Evolutionary conservation across 2,329 filamentous ascomycete species (phyloP).

Genomic region (Aspergillus pseudoviridinutans): DNA sequence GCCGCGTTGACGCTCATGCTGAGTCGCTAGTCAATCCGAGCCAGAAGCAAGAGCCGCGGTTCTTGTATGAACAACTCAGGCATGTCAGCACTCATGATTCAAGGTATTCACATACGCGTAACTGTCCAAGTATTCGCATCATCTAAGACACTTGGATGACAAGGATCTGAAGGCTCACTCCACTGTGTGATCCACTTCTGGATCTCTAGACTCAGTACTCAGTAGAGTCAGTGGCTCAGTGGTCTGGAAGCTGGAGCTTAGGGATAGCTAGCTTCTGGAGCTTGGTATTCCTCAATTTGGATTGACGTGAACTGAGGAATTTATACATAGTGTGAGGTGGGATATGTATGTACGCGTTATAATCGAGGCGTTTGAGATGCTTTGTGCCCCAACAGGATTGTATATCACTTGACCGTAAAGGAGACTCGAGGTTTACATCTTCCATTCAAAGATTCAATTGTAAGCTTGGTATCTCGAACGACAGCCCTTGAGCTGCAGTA

Average conservation of each 20-base stretch:
- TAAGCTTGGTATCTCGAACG: background rate
- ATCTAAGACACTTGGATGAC: background rate
- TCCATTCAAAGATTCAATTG: background rate
- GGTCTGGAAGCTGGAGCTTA: background rate
- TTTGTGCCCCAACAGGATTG: background rate
- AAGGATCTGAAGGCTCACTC: background rate
- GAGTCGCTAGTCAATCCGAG: too few species aligned
- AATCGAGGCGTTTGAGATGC: background rate
- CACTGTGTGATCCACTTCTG: too few species aligned
- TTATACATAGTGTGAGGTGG: too few species aligned
- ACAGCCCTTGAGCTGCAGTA: background rate
- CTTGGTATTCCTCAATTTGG: too few species aligned
- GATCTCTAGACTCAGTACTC: too few species aligned
- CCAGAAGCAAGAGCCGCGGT: too few species aligned
- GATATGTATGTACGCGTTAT: too few species aligned
- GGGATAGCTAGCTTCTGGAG: background rate
- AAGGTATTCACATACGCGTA: background rate
- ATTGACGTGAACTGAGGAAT: too few species aligned
- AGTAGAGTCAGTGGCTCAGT: too few species aligned
- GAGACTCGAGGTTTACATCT: background rate
- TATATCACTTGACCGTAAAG: background rate
- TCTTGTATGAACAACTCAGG: too few species aligned
- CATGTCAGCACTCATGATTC: background rate
- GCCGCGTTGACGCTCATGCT: too few species aligned
- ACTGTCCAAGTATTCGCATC: background rate